Conservation (phyloP, 176 grass and related monocot genomes). For the Musa beccarii region DNA sequence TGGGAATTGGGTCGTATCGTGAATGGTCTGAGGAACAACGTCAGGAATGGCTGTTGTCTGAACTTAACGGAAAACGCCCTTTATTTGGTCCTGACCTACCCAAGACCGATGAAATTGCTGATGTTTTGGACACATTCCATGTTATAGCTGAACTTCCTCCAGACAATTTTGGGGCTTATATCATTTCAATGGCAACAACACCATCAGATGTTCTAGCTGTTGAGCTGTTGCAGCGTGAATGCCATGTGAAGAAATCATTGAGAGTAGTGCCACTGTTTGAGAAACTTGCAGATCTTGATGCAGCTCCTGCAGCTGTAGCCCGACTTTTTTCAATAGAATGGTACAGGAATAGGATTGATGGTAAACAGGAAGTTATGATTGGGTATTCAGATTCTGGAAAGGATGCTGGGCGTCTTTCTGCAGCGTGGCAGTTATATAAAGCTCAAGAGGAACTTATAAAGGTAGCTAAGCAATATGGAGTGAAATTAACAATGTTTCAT, state of each 20-base stretch:
- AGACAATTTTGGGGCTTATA: constrained; percentile 90
- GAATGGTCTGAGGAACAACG: constrained; percentile 83
- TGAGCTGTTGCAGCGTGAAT: constrained; percentile 83
- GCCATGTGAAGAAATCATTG: constrained; percentile 67
- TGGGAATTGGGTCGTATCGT: constrained; percentile 74
- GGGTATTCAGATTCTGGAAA: constrained; percentile 95
- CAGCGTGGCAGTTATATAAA: constrained; percentile 88
- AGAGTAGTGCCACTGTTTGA: constrained; percentile 89
- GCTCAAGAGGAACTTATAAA: constrained; percentile 78
- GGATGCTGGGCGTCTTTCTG: constrained; percentile 84
- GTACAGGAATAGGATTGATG: constrained; percentile 82
- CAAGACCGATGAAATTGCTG: constrained; percentile 70
- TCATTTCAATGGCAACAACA: constrained; percentile 91
- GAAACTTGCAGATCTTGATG: constrained; percentile 81
- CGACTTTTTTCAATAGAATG: constrained; percentile 71
- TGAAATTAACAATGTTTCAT: constrained; percentile 93
- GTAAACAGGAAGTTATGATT: constrained; percentile 95
- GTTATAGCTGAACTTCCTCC: constrained; percentile 76
- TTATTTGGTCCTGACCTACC: constrained; percentile 76
- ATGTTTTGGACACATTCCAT: constrained; percentile 73
- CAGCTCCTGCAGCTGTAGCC: constrained; percentile 66
- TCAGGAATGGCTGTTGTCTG: constrained; percentile 79
- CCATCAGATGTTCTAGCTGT: constrained; percentile 94
- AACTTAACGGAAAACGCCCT: constrained; percentile 78
- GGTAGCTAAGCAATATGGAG: constrained; percentile 56